Evolutionary conservation across 495 filamentous ascomycete genomes (phyloP), one percentile per base, ranked within the genome.

Genomic region (Neurospora sp.): DNA sequence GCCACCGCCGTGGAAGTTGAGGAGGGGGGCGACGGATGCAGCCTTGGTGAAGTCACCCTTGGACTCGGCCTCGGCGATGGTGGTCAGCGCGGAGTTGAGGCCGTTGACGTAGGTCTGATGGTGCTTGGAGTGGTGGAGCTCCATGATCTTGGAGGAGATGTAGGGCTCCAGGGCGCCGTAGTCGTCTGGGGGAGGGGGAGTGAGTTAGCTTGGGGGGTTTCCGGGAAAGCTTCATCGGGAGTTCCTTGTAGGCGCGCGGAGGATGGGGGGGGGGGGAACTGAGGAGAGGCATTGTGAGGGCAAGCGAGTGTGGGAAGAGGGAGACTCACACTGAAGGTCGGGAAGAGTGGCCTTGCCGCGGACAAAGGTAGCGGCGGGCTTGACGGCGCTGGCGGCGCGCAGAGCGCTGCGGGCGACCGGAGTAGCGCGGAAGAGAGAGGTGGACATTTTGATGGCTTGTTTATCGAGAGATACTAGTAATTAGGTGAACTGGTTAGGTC

Each of bases 121-220:
- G 84, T 94, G 91, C 78, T 90, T 91, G 78, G 84, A 86, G 87
- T 94, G 89, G 83, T 94, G 91, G 8, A 94, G 86, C 87, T 99
- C 95, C 96, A 99, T 99, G 85, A 99, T 99, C 87, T 94, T 90
- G 84, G 93, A 94, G 53, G 92, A 94, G 85, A 99, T 96, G 81
- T 92, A 83, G 75, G 96, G 96, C 82, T 99, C 96, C 78, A 99
- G 93, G 35, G 94, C 96, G 74, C 90, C 90, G 83, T 93, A 96
- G 84, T 94, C 93, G 79, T 94, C 92, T 94, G 73, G 1, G 14
- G 4, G 4, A 35, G 20, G 12, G 0, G 20, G 5, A 10, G n/a
- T 22, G 20, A 2, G 17, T 61, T 27, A 42, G 37, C 3, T 37
- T 16, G 59, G 79, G 22, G 77, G 59, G 14, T 72, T 72, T 9